Evolutionary conservation across 805 yeast species (phyloP).

Genomic region (Teunomyces panamensis): DNA sequence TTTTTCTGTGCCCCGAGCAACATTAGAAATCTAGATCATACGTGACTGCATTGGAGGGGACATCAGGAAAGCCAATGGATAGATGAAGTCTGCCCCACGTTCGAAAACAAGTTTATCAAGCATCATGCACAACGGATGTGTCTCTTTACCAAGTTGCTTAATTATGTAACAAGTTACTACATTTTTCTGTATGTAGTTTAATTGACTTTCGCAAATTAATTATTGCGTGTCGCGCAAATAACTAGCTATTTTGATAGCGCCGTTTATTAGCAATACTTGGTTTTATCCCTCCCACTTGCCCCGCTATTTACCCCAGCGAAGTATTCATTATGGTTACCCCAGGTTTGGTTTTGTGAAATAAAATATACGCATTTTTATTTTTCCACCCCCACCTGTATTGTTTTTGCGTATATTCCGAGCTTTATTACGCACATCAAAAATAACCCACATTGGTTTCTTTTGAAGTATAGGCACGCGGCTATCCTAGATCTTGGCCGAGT

Average conservation of each 20-base stretch:
- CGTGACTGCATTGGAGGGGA: background rate
- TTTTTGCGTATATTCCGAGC: constrained; percentile 3
- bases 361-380: background rate
- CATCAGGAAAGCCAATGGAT: background rate
- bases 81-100: background rate
- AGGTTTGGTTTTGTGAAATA: background rate
- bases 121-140: no score
- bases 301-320: background rate
- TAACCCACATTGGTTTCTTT: background rate
- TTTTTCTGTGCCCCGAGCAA: no score
- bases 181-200: no score
- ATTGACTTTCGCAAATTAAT: background rate
- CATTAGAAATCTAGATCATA: no score
- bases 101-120: background rate
- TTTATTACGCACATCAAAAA: background rate
- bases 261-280: background rate
- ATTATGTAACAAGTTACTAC: no score
- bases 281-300: background rate
- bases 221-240: background rate
- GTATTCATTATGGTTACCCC: background rate
- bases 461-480: background rate
- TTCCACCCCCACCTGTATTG: background rate
- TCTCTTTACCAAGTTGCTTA: no score
- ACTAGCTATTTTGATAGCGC: background rate
- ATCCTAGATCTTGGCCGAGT: background rate